A percentile compares a stretch with the other conserved stretches of the same genome.
Evolutionary conservation across 768 basidiomycete species (phyloP).

Genomic region (Boletus eberwhitei): DNA sequence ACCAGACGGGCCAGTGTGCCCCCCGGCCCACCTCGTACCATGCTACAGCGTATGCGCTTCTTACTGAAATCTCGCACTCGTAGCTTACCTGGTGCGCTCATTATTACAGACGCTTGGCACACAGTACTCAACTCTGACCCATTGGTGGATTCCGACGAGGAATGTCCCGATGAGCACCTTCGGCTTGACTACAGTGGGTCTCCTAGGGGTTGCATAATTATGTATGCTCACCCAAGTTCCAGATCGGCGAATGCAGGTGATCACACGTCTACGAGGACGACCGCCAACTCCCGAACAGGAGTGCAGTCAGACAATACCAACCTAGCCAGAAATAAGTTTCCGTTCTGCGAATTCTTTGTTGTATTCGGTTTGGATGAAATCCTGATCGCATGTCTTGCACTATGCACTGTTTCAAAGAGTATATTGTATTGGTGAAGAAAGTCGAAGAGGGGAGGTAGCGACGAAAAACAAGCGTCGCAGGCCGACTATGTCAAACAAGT

Average conservation of each 20-base stretch:
- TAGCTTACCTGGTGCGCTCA: constrained; percentile 8
- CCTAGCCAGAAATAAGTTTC: background rate
- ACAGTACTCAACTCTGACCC: constrained; percentile 64
- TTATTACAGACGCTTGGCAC: constrained; percentile 65
- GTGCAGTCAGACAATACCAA: constrained; percentile 7
- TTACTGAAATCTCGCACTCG: background rate
- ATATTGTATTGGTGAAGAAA: constrained; percentile 23
- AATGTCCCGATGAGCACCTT: constrained; percentile 59
- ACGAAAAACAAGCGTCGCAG: constrained; percentile 15
- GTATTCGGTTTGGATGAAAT: constrained; percentile 3
- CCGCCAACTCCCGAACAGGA: constrained; percentile 54
- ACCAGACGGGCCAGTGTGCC: constrained; percentile 25
- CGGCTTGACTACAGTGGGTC: constrained; percentile 63
- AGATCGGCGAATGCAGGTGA: constrained; percentile 62
- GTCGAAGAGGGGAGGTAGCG: constrained; percentile 11
- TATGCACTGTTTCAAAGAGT: constrained; percentile 23
- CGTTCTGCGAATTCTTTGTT: background rate
- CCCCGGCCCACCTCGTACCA: constrained; percentile 41
- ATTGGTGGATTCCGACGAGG: constrained; percentile 74
- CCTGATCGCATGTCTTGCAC: constrained; percentile 5
- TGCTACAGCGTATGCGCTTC: constrained; percentile 61
- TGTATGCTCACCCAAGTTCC: constrained; percentile 8
- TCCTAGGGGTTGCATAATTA: background rate
- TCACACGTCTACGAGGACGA: constrained; percentile 55
- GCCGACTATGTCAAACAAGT: constrained; percentile 11